Evolutionary conservation across 2,329 filamentous ascomycete species (phyloP), one percentile per base, ranked within the genome.

Genomic region (Apiospora malaysiana): DNA sequence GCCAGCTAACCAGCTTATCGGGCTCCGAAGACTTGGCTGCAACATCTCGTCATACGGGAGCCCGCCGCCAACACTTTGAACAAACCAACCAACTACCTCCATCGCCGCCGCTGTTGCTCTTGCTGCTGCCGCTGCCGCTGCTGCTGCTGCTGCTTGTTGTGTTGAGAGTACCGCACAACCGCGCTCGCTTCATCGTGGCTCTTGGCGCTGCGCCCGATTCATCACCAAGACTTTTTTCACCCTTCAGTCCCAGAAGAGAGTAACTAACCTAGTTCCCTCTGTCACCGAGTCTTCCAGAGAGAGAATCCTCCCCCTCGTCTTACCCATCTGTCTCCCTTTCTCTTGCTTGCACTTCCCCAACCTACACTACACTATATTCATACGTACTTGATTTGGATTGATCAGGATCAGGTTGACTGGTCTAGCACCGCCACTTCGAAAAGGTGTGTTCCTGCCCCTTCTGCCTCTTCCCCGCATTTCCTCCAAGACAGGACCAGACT

Each of bases 21-120:
- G 56, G 56, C 56, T 63, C 56, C 3, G 32, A 14, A 63, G 56
- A 63, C 56, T 63, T 63, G 56, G 56, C 56, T 63, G 56, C 56
- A 40, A 63, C 56, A 63, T 63, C 25, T 56, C 51, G 51, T 27
- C 51, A 32, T 56, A 32, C 51, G 51, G 27, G 51, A 56, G 51
- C 51, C 51, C 25, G 51, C 51, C 56, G 56, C 56, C 56, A 63
- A 63, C 56, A 63, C 56, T 10, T 10, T 21, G 32, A 59, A 59
- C 32, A 63, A 63, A 63, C 56, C 56, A 63, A 63, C 56, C 56
- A 40, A 23, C 56, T 63, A 63, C 40, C 56, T 27, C 56, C 32
- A 12, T 63, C 56, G 18, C 56, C 32, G 5, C 40, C 56, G 18
- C 32, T 40, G 21, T 32, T 40, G 21, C 18, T n/a, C n/a, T n/a